Evolutionary conservation across 2,329 filamentous ascomycete species (phyloP).

Genomic region (Aureobasidium sp.): DNA sequence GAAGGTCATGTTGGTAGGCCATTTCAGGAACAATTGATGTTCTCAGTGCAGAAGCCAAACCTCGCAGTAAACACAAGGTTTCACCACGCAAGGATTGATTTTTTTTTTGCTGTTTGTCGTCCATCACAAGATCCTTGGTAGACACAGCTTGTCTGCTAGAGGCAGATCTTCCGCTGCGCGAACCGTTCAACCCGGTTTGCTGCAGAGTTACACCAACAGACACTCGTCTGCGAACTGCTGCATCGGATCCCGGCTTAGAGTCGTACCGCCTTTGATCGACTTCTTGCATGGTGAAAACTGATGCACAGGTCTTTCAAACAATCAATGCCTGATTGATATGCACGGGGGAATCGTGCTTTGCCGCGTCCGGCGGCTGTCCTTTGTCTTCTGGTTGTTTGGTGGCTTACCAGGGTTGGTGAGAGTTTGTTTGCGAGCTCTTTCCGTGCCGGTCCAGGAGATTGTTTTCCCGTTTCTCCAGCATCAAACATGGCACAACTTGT

Average conservation of each 20-base stretch:
- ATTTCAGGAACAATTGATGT: neutral
- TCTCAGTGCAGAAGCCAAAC: neutral
- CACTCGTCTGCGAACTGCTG: constrained; percentile 16
- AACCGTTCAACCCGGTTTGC: constrained; percentile 6
- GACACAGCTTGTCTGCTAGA: neutral
- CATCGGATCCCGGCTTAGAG: constrained; percentile 11
- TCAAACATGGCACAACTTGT: neutral
- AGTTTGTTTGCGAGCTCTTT: constrained; percentile 7
- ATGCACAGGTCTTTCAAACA: neutral
- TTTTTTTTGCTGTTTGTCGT: constrained; percentile 1
- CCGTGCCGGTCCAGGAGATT: neutral
- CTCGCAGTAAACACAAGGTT: neutral
- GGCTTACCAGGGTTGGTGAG: constrained; percentile 4
- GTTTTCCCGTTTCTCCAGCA: neutral
- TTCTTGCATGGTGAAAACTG: constrained; percentile 1
- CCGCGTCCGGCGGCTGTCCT: neutral
- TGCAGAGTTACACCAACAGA: constrained; percentile 10
- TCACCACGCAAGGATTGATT: constrained; percentile 2
- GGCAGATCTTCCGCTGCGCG: neutral
- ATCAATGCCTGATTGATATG: constrained; percentile 11
- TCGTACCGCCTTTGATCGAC: neutral
- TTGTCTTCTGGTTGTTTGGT: constrained; percentile 10
- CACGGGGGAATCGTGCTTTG: neutral
- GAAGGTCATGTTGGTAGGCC: neutral
- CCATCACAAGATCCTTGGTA: neutral